Base-by-base conservation (phyloP, 257 asterid species). In the Eustoma russellianum region DNA sequence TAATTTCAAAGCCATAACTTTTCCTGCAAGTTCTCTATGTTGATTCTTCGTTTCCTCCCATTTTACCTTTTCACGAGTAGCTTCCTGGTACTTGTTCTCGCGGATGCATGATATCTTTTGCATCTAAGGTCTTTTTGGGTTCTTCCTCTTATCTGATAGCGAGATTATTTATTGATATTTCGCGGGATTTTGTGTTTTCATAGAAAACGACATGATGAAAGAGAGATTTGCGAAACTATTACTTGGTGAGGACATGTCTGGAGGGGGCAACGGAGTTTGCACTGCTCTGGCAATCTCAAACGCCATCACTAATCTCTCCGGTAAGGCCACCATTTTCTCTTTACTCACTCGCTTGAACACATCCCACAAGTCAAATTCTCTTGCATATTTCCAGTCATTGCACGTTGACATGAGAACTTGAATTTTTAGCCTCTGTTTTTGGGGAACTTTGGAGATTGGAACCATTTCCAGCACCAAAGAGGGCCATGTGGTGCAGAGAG, bases 191-290 rank as follows among this genome's bases (percentile, higher is more conserved):
- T 33, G 53, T 33, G 28, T 41, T 16, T 15, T 19, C 33, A 5
- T 63, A 92, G 98, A 88, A 57, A 79, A 80, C 53, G 96, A 84
- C 52, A 66, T 83, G 94, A 86, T 86, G 94, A 91, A 86, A 66
- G 96, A 91, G 60, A 82, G 96, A 69, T 91, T 91, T 71, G 95
- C 94, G 1, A 87, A 91, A 77, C 78, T 91, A 34, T 83, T 91
- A 48, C 86, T 91, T 7, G 98, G 98, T n/a, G 98, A 91, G 61
- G 98, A 91, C 76, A 91, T 91, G 98, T 91, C 98, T 46, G 98
- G 98, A 55, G 93, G 98, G 50, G 96, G 98, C 33, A 86, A 84
- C 80, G 98, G 98, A 57, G 98, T 91, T 52, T 82, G 89, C 63
- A 79, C 95, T 4, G 98, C 98, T 1, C 70, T 92, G 10, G 97